Base-by-base conservation (phyloP, 106 monocot species). In the Dendrobium officinale region DNA sequence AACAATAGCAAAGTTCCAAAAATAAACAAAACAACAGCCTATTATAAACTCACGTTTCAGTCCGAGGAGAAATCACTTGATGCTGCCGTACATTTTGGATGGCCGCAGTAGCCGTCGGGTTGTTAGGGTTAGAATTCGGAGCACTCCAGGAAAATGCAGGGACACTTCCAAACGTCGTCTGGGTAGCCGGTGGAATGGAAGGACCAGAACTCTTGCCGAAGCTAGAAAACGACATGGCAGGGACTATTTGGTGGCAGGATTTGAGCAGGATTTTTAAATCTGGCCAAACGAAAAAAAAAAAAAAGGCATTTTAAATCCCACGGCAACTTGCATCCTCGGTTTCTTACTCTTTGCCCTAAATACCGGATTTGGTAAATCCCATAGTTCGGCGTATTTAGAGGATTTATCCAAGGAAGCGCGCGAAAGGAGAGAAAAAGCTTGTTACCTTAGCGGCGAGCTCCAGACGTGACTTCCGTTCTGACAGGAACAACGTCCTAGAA, bases 141-240 rank as follows among this genome's bases (percentile, higher is more conserved):
- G 22, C 1, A 9, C 10, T 45, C 76, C 48, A 76, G 11, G 76
- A 22, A 76, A 76, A 76, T 26, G 45, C 76, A 26, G 76, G 26
- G 47, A 20, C 48, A 49, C 48, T 76, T 45, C 45, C 76, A 49
- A 76, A 76, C 76, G 48, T 42, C 48, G 20, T 48, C 76, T 48
- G 76, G 76, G n/a, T 76, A 3, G 18, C 18, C 19, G 76, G 76
- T 42, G 76, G 76, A 6, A 45, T 41, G 9, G 47, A 76, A 11
- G 76, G 76, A 24, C 76, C 76, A 48, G 76, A 76, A 49, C 24
- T 76, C 27, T 49, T 76, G 22, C 76, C 48, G 49, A 76, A 76
- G 9, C 48, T 49, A 49, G 76, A 37, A 76, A 76, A 76, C 24
- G 76, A 45, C 76, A 76, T 76, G 22, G 24, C 45, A 76, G 42